Percentiles rank a stretch among this genome's conserved stretches.
phyloP scores from a whole-genome alignment of 192 early-diverging fungal genomes.

The Chytriomyces sp. region DNA sequence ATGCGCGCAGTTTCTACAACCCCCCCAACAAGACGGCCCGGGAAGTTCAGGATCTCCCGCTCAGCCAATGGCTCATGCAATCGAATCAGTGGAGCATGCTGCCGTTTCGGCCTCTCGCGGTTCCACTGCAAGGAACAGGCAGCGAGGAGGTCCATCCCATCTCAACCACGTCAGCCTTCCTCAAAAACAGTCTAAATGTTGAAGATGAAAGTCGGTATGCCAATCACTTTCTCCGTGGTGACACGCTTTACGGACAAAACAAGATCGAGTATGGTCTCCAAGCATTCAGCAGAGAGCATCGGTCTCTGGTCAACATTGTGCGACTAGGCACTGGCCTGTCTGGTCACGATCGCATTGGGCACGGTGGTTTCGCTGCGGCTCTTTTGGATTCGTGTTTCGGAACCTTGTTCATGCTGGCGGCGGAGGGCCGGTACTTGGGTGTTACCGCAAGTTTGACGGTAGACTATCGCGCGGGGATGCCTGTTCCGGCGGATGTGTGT shows the following conservation, averaged over 20 bases:
- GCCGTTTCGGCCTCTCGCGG: no score
- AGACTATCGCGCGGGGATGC: slow-evolving; percentile 31
- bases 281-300: not conserved
- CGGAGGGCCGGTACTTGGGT: slow-evolving; percentile 3
- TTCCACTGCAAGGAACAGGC: no score
- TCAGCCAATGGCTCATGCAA: no score
- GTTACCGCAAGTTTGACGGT: slow-evolving; percentile 36
- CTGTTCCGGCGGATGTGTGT: slow-evolving; percentile 8
- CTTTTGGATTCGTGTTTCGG: slow-evolving; percentile 37
- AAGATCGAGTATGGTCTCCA: slow-evolving; percentile 28
- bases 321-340: slow-evolving; percentile 9
- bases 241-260: slow-evolving; percentile 15
- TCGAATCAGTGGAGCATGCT: no score
- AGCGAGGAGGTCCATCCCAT: no score
- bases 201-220: no score
- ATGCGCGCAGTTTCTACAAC: no score
- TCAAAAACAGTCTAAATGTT: no score
- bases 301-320: slow-evolving; percentile 15
- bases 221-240: not conserved
- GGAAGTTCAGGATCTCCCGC: no score
- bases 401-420: slow-evolving; percentile 8
- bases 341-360: slow-evolving; percentile 31
- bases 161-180: no score
- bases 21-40: no score
- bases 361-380: slow-evolving; percentile 31